Base-by-base conservation (phyloP, 768 basidiomycete species). In the Hirschioporus abietinus region DNA sequence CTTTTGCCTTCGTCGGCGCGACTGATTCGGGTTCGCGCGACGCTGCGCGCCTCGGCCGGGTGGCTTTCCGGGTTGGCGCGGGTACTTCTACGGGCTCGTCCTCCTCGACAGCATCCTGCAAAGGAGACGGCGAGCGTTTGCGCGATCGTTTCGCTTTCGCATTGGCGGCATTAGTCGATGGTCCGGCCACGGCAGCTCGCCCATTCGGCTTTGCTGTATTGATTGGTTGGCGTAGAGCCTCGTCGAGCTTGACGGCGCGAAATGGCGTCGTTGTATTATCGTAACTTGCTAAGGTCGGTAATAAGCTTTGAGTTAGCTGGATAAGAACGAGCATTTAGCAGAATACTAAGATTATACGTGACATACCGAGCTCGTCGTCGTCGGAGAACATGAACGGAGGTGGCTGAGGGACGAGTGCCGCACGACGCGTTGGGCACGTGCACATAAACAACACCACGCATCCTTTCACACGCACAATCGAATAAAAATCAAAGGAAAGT, bases 221-320 rank as follows among this genome's bases (percentile, higher is more conserved):
- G 68, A 67, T 59, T 27, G 17, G 65, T 17, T 34, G 68, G 34
- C 42, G 71, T 72, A 35, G 67, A 67, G 66, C 68, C 72, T 75
- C n/a, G 70, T 63, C 17, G 67, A 63, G 4, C 60, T 62, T 26
- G 58, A 57, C 10, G 66, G 64, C n/a, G 64, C 65, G 26, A 66
- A 69, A n/a, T 75, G 75, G 7, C 42, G 42, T 52, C 42, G 76
- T 76, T 42, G 76, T 74, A 20, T 75, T 75, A 24, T 75, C 70
- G 64, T 69, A 78, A 63, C 71, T 73, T 18, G 65, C 72, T 70
- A 70, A 67, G 63, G 8, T n/a, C 0, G n/a, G 18, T 18, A 1
- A 58, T 25, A 34, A 60, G 57, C 42, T 58, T 65, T 59, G 1
- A 68, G 60, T 20, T 63, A 66, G 66, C 66, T 68, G 69, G 67